Evolutionary conservation across 768 basidiomycete genomes (phyloP).

Genomic region (Mycena vulgaris): DNA sequence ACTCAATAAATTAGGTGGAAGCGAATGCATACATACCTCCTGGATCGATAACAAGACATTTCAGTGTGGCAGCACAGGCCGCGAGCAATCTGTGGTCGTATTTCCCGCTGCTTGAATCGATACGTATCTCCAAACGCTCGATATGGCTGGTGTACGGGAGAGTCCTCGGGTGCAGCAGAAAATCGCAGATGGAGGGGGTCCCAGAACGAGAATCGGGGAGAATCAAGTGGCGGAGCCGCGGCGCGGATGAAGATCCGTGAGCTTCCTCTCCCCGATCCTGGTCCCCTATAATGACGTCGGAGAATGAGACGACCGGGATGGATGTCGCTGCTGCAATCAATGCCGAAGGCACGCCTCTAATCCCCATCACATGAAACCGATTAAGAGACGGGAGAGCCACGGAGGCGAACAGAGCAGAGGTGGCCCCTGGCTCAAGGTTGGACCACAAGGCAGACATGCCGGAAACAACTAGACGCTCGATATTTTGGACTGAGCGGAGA

Average conservation of each 20-base stretch:
- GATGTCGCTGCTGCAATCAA: conserved; percentile 2
- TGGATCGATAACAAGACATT: conserved; percentile 6
- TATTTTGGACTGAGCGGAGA: not conserved
- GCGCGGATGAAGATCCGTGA: not conserved
- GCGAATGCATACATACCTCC: conserved; percentile 8
- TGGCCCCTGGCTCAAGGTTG: not conserved
- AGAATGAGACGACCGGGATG: conserved; percentile 15
- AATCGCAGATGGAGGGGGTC: not conserved
- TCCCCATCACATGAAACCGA: not conserved
- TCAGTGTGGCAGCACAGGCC: conserved; percentile 10
- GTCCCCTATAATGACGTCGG: not conserved
- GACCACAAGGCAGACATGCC: not conserved
- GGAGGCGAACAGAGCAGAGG: conserved; percentile 2
- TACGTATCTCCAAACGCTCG: conserved; percentile 7
- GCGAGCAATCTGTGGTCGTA: conserved; percentile 8
- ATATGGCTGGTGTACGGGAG: not conserved
- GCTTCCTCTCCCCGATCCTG: not conserved
- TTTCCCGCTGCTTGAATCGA: not conserved
- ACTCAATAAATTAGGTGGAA: not conserved
- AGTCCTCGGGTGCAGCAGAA: not conserved
- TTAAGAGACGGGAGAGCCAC: not conserved
- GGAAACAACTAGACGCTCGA: conserved; percentile 4
- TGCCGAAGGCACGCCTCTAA: not conserved
- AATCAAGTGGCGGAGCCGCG: conserved; percentile 2
- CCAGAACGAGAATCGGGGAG: not conserved